Evolutionary conservation across 2,329 filamentous ascomycete species (phyloP).

Genomic region (Alternaria atra): DNA sequence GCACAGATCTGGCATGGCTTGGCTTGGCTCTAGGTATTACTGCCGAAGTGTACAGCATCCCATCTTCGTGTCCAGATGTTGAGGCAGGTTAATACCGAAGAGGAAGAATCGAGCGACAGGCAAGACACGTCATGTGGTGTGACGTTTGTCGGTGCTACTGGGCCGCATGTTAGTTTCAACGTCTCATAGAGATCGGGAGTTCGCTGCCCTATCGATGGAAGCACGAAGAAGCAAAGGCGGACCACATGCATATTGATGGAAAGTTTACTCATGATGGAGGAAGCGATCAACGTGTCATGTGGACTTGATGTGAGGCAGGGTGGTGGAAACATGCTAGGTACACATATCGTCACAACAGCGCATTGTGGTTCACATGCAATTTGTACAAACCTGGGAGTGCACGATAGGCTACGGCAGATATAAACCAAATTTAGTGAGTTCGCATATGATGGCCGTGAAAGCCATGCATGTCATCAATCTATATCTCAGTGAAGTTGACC

Average conservation of each 20-base stretch:
- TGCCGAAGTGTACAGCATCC: constrained; percentile 5
- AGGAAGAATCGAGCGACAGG: constrained; percentile 32
- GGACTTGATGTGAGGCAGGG: neutral
- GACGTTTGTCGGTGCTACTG: constrained; percentile 6
- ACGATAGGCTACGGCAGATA: neutral
- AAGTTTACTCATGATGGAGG: constrained; percentile 8
- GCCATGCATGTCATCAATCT: neutral
- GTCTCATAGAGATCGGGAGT: constrained; percentile 16
- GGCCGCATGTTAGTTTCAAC: constrained; percentile 32
- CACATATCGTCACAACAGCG: neutral
- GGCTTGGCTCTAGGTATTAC: constrained; percentile 9
- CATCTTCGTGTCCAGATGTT: constrained; percentile 9
- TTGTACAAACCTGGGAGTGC: neutral
- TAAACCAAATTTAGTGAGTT: neutral
- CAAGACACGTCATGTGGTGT: constrained; percentile 14
- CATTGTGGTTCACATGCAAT: neutral
- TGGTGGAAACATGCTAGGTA: neutral
- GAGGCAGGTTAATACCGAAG: constrained; percentile 27
- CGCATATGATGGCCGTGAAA: neutral
- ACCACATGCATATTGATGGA: constrained; percentile 15
- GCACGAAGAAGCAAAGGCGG: constrained; percentile 27
- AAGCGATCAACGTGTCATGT: neutral
- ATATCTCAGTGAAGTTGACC: neutral
- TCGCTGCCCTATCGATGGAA: constrained; percentile 19
- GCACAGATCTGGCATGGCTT: constrained; percentile 30